phyloP scores from a whole-genome alignment of 1,284 basidiomycete species.

The Puccinia hordei region DNA sequence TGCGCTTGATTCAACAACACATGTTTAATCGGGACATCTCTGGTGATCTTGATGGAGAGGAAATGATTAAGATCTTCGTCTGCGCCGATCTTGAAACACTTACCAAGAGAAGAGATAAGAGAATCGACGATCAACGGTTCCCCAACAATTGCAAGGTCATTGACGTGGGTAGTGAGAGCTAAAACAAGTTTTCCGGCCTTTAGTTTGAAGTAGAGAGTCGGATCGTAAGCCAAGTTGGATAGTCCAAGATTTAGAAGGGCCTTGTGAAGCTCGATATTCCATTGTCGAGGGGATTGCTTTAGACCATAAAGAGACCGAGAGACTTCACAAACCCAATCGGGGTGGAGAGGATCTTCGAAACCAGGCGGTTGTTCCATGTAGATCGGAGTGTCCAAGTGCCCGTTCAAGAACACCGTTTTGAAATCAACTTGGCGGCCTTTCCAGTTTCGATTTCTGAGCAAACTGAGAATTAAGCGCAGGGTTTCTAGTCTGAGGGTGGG shows the following conservation, averaged over 20 bases:
- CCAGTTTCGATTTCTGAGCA: background rate
- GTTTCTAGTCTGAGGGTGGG: too few relatives aligned
- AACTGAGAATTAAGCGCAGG: too few relatives aligned
- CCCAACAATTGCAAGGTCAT: too few relatives aligned
- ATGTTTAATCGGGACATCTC: too few relatives aligned
- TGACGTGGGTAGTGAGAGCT: too few relatives aligned
- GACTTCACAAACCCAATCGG: background rate
- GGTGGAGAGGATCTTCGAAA: background rate
- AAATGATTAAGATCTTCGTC: too few relatives aligned
- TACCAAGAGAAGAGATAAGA: too few relatives aligned
- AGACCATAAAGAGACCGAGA: background rate
- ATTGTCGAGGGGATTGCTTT: background rate
- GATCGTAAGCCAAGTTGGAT: background rate
- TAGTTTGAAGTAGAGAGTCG: slow-evolving; percentile 17
- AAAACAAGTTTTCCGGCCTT: background rate
- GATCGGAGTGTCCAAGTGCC: background rate
- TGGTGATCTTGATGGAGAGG: too few relatives aligned
- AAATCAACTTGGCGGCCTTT: too few relatives aligned
- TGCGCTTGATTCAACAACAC: too few relatives aligned
- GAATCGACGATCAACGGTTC: too few relatives aligned
- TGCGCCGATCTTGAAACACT: too few relatives aligned
- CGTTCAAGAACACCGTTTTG: background rate
- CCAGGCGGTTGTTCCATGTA: background rate
- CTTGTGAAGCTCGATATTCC: background rate
- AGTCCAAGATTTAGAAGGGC: background rate